Base-by-base conservation (phyloP, 495 filamentous ascomycete species). In the Apodospora peruviana region DNA sequence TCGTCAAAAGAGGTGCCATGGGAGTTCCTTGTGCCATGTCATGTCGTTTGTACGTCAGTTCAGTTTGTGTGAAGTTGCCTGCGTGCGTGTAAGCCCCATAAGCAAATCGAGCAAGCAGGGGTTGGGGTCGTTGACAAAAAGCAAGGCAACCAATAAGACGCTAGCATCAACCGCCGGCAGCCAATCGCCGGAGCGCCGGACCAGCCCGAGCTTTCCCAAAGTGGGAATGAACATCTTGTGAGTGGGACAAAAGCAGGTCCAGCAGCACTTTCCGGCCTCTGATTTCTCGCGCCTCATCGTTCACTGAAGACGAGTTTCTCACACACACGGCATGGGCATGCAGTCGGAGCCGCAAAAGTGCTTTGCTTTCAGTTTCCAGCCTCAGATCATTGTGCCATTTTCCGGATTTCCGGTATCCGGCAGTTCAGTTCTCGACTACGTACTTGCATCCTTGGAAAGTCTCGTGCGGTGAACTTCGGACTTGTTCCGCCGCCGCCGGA, bases 81-180 rank as follows among this genome's bases (percentile, higher is more conserved):
- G 27, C 14, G 14, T 7, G 7, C 27, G 14, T 32, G 7, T 14
- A 32, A 32, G 7, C 27, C 7, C 27, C 7, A 14, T 14, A 32
- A 14, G 7, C 7, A 32, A 32, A 32, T 32, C n/a, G n/a, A n/a
- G n/a, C n/a, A n/a, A 32, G 27, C 27, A 14, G 27, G 7, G 27
- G 7, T 32, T 32, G 27, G n/a, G n/a, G n/a, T n/a, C n/a, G n/a
- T n/a, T n/a, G n/a, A n/a, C n/a, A n/a, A 35, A 56, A 59, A 59
- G 38, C 45, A 38, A 56, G 56, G 56, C 56, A 40, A 38, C 56
- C 56, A 56, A 56, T 52, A n/a, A 23, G 8, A 27, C 20, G 22
- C 39, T n/a, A 11, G 40, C 2, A 14, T 17, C 7, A 22, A 27
- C 18, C 18, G 3, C 11, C 40, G 25, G 23, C 24, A 43, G 37